Evolutionary conservation across 2,329 filamentous ascomycete genomes (phyloP).

Genomic region (Ophiocordyceps camponoti-saundersi): DNA sequence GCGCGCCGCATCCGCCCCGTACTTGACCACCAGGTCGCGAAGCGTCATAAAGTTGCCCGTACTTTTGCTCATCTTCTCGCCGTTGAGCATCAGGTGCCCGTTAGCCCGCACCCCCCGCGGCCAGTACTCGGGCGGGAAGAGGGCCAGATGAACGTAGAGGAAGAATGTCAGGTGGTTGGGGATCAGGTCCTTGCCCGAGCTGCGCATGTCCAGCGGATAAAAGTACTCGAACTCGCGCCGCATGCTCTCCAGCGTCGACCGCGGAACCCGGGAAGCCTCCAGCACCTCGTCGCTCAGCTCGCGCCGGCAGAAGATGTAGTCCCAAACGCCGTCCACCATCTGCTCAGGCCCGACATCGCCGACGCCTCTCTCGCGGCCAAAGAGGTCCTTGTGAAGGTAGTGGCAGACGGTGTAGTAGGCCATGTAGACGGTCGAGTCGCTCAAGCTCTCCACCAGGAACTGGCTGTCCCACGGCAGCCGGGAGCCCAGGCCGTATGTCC

Average conservation of each 20-base stretch:
- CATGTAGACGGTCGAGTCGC: slow-evolving; percentile 87
- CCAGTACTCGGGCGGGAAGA: slow-evolving; percentile 83
- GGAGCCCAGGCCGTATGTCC: slow-evolving; percentile 82
- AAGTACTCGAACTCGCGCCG: slow-evolving; percentile 91
- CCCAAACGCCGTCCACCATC: slow-evolving; percentile 91
- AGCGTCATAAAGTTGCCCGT: slow-evolving; percentile 96
- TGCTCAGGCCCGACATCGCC: slow-evolving; percentile 62
- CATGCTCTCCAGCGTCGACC: slow-evolving; percentile 61
- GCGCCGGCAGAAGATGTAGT: slow-evolving; percentile 76
- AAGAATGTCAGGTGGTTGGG: slow-evolving; percentile 92
- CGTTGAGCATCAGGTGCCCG: slow-evolving; percentile 85
- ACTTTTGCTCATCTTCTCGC: slow-evolving; percentile 96
- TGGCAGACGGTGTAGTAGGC: slow-evolving; percentile 55
- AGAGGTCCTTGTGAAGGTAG: slow-evolving; percentile 69
- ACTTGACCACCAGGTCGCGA: slow-evolving; percentile 72
- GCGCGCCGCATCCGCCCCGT: slow-evolving; percentile 81
- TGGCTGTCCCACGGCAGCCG: slow-evolving; percentile 86
- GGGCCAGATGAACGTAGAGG: slow-evolving; percentile 80
- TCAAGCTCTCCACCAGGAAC: slow-evolving; percentile 84
- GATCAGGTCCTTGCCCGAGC: slow-evolving; percentile 84
- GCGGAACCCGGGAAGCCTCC: slow-evolving; percentile 50
- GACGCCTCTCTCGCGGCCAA: slow-evolving; percentile 54
- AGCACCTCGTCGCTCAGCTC: slow-evolving; percentile 51
- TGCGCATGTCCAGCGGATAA: slow-evolving; percentile 80
- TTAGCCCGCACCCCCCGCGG: slow-evolving; percentile 74